phyloP scores from a whole-genome alignment of 257 asterid genomes.

The Solanum okadae region DNA sequence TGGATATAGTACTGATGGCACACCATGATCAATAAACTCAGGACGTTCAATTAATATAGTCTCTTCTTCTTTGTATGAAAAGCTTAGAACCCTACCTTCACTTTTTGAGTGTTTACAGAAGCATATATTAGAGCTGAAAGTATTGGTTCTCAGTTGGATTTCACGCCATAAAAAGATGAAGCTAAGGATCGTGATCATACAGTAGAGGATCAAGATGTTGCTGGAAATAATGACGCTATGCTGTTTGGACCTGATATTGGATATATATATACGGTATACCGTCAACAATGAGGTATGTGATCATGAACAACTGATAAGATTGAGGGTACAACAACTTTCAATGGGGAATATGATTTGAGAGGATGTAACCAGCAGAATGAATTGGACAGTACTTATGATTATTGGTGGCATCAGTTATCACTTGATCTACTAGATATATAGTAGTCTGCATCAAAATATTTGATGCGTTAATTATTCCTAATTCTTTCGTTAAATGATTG shows the following conservation, averaged over 20 bases:
- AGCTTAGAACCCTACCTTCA: background rate
- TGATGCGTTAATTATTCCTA: background rate
- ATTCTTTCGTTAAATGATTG: background rate
- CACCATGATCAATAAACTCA: background rate
- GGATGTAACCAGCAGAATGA: background rate
- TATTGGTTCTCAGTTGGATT: background rate
- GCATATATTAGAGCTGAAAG: background rate
- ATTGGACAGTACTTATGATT: too few species aligned
- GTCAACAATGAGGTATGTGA: background rate
- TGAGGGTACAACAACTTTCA: background rate
- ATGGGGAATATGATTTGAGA: background rate
- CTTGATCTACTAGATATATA: too few species aligned
- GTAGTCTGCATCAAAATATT: too few species aligned
- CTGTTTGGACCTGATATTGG: background rate
- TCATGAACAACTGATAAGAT: background rate
- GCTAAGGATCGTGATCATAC: background rate
- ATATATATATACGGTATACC: background rate
- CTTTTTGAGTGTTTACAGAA: background rate
- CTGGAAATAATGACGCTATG: background rate
- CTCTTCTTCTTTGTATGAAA: background rate
- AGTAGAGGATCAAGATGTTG: background rate
- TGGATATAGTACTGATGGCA: background rate
- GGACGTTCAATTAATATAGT: background rate
- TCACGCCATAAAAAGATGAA: background rate
- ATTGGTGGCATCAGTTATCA: too few species aligned